Conservation (phyloP, 2,329 filamentous ascomycete species). For the Fusarium ramigenum region DNA sequence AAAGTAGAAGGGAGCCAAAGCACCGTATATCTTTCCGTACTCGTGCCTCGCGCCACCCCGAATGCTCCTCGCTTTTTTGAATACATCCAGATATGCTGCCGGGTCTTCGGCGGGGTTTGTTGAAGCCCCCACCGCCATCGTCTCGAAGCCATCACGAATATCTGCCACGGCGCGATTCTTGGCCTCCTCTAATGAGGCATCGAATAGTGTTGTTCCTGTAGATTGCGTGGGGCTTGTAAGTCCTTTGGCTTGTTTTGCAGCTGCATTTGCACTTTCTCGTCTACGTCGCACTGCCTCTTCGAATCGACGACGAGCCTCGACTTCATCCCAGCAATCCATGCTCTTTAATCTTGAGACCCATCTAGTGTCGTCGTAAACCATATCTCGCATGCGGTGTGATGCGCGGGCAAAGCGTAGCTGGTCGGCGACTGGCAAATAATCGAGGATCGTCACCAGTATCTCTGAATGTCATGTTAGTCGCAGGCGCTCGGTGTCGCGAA, state of each 20-base stretch:
- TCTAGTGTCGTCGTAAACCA: slow-evolving; percentile 97
- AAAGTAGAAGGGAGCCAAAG: slow-evolving; percentile 86
- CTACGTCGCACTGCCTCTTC: slow-evolving; percentile 74
- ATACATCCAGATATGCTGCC: slow-evolving; percentile 71
- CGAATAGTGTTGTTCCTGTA: slow-evolving; percentile 70
- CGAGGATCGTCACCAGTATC: slow-evolving; percentile 86
- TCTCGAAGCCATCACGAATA: slow-evolving; percentile 79
- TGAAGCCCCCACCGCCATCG: slow-evolving; percentile 66
- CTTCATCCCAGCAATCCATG: slow-evolving; percentile 94
- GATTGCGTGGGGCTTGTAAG: slow-evolving; percentile 26
- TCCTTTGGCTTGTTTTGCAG: slow-evolving; percentile 29
- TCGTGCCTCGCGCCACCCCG: slow-evolving; percentile 87
- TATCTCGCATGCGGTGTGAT: slow-evolving; percentile 89
- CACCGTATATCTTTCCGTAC: slow-evolving; percentile 90
- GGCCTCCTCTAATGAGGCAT: slow-evolving; percentile 75
- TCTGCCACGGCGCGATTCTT: slow-evolving; percentile 52
- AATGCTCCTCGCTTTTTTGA: slow-evolving; percentile 78
- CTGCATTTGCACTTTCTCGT: slow-evolving; percentile 60
- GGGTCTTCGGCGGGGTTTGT: slow-evolving; percentile 65
- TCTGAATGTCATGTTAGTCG: slow-evolving; percentile 60
- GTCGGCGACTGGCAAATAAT: slow-evolving; percentile 87
- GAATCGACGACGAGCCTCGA: slow-evolving; percentile 81
- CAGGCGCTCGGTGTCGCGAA: not conserved
- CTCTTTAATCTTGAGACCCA: slow-evolving; percentile 88
- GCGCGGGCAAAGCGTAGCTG: slow-evolving; percentile 86